Evolutionary conservation across 441 rosid genomes (phyloP), one percentile per base, ranked within the genome.

Genomic region (Sinapis alba): DNA sequence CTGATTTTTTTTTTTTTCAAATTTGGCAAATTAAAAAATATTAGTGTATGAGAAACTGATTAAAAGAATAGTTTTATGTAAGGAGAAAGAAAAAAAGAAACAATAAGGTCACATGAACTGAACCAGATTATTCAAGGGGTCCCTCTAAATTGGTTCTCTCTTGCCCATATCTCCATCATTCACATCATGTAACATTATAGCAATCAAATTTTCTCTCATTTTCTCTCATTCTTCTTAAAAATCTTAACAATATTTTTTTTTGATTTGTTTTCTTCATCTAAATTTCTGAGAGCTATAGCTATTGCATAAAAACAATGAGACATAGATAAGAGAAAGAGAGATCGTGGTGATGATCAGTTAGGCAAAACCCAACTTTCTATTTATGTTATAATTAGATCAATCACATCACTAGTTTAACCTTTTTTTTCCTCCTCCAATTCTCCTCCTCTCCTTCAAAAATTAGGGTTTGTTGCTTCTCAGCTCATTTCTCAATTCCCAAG

Each of bases 71-170:
- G 20, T 5, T 2, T 2, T 15, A 56, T 59, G 34, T 1, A 18
- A 65, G 21, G n/a, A 64, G 34, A 45, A 47, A 69, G 21, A 50
- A 50, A 16, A 5, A 16, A 69, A 75, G 75, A 72, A 72, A 72
- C 73, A 78, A 78, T 72, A 71, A 77, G 81, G 73, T 78, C 81
- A 78, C 77, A 78, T 72, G 81, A 72, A 78, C 38, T 65, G 68
- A 77, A 77, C 73, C 50, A 77, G 77, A 73, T 73, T 28, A 63
- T 62, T 62, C 70, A 73, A 51, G 74, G 81, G 78, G 75, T 63
- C 81, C 78, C 74, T 78, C 70, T 62, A 56, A 72, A 73, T 51
- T 63, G 75, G 74, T 65, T 69, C 64, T 69, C 72, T 59, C 75
- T 78, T 69, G 36, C 75, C 68, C 71, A 78, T 73, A 67, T 68